A percentile compares a stretch with the other conserved stretches of the same genome.
phyloP scores from a whole-genome alignment of 2,329 filamentous ascomycete species.

The Colletotrichum musae region DNA sequence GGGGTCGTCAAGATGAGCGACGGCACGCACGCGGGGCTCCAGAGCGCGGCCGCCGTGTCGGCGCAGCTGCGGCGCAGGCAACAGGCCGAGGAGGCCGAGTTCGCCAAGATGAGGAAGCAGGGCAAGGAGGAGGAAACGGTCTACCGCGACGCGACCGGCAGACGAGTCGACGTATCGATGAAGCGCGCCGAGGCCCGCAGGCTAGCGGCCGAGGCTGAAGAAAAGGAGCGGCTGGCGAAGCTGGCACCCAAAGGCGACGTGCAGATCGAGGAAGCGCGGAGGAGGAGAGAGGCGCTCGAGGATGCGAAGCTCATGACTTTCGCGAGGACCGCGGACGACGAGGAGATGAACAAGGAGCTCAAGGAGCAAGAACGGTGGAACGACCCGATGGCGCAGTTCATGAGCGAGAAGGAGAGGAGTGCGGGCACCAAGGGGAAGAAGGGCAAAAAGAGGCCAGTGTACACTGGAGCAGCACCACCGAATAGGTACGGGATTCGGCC shows the following conservation, averaged over 20 bases:
- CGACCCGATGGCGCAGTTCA: constrained; percentile 89
- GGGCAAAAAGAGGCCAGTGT: constrained; percentile 72
- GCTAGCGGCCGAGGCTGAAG: constrained; percentile 74
- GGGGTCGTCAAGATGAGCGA: constrained; percentile 82
- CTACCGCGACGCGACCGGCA: constrained; percentile 93
- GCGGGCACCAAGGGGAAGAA: constrained; percentile 46
- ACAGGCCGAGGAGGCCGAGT: constrained; percentile 71
- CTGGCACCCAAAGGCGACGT: constrained; percentile 88
- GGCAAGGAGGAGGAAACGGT: constrained; percentile 82
- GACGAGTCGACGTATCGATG: constrained; percentile 94
- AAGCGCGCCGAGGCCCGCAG: constrained; percentile 88
- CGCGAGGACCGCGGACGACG: constrained; percentile 86
- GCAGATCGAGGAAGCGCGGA: constrained; percentile 78
- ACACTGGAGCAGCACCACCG: constrained; percentile 84
- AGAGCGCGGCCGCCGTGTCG: constrained; percentile 84
- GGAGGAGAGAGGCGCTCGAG: constrained; percentile 76
- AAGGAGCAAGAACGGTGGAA: constrained; percentile 88
- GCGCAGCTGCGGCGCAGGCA: constrained; percentile 77
- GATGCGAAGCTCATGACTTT: constrained; percentile 88
- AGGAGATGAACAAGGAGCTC: constrained; percentile 86
- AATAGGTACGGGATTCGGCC: constrained; percentile 96
- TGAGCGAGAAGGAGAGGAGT: constrained; percentile 67
- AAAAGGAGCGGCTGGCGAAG: constrained; percentile 76
- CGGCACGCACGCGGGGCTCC: constrained; percentile 88
- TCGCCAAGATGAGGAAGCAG: constrained; percentile 59